These are phyloP conservation scores for Coniella vitis DNA, from an alignment of 2,329 filamentous ascomycete genomes.

Conservation along the genomic window DNA sequence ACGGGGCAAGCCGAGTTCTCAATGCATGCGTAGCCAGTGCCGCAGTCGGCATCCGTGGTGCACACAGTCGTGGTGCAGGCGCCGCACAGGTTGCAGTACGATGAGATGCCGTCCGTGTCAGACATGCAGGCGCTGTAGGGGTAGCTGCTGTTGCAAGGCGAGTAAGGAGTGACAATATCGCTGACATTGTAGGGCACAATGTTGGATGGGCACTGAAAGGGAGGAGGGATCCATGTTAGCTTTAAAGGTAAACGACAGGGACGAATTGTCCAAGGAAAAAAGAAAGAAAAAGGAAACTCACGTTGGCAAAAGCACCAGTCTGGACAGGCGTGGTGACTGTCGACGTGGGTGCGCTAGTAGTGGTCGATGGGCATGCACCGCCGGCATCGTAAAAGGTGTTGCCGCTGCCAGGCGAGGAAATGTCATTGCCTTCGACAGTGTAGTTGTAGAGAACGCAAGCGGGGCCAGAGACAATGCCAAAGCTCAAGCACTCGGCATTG, in stretches of 20 bases:
- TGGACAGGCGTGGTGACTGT: slow-evolving; percentile 8
- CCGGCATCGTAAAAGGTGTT: slow-evolving; percentile 15
- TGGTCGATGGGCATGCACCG: slow-evolving; percentile 11
- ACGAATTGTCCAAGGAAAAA: too few species aligned
- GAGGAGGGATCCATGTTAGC: background rate
- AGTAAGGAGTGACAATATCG: slow-evolving; percentile 8
- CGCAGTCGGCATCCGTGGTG: slow-evolving; percentile 9
- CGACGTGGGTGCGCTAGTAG: background rate
- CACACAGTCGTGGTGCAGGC: slow-evolving; percentile 7
- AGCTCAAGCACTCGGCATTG: slow-evolving; percentile 14
- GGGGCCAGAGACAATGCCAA: slow-evolving; percentile 4
- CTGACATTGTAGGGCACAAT: slow-evolving; percentile 13
- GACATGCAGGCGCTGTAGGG: slow-evolving; percentile 10
- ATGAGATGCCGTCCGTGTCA: slow-evolving; percentile 7
- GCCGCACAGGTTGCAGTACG: slow-evolving; percentile 13
- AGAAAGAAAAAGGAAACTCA: background rate
- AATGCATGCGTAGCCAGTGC: slow-evolving; percentile 11
- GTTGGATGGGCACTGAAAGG: slow-evolving; percentile 13
- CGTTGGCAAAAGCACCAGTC: slow-evolving; percentile 13
- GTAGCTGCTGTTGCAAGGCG: slow-evolving; percentile 11
- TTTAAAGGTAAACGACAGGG: too few species aligned
- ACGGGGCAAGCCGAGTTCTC: slow-evolving; percentile 12
- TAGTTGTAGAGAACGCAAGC: slow-evolving; percentile 14
- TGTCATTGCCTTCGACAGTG: slow-evolving; percentile 11
- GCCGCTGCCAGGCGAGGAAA: slow-evolving; percentile 4